Conservation (phyloP, 2,329 filamentous ascomycete genomes). For the Geosmithia putterillii region DNA sequence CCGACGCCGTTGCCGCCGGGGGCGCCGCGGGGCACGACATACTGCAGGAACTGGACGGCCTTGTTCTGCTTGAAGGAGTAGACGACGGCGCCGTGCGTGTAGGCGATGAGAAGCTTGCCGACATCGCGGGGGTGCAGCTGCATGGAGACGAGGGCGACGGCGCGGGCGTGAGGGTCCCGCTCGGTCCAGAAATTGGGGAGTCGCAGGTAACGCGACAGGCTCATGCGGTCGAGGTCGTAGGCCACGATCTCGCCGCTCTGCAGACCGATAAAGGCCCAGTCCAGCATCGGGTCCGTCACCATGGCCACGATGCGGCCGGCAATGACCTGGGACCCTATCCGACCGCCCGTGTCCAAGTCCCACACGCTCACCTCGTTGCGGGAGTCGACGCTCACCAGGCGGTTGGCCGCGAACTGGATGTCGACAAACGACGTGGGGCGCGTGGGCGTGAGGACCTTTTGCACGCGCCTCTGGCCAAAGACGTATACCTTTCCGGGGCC, state of each 20-base stretch:
- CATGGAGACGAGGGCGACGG: constrained; percentile 56
- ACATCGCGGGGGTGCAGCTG: constrained; percentile 86
- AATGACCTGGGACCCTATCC: constrained; percentile 58
- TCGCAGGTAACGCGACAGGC: constrained; percentile 56
- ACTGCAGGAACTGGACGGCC: constrained; percentile 68
- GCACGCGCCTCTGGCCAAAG: constrained; percentile 71
- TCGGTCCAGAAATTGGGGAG: constrained; percentile 82
- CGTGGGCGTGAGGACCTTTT: constrained; percentile 59
- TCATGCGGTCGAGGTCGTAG: constrained; percentile 83
- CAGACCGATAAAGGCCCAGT: constrained; percentile 82
- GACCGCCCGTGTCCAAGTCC: constrained; percentile 59
- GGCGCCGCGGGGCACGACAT: constrained; percentile 68
- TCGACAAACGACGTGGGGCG: constrained; percentile 63
- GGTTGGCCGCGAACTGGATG: constrained; percentile 77
- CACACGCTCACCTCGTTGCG: constrained; percentile 80
- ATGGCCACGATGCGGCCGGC: constrained; percentile 65
- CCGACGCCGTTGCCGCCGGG: constrained; percentile 65
- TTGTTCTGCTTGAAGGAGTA: constrained; percentile 93
- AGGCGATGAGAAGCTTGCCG: constrained; percentile 83
- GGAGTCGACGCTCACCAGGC: constrained; percentile 71
- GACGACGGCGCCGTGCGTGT: constrained; percentile 73
- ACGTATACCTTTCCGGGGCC: constrained; percentile 82
- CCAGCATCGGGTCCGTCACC: constrained; percentile 77
- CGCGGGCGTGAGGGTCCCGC: constrained; percentile 52
- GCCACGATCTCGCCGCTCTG: constrained; percentile 76